Percentiles rank a stretch among this genome's conserved stretches.
Conservation (phyloP, 805 yeast genomes). For the Maudiozyma barnettii region DNA sequence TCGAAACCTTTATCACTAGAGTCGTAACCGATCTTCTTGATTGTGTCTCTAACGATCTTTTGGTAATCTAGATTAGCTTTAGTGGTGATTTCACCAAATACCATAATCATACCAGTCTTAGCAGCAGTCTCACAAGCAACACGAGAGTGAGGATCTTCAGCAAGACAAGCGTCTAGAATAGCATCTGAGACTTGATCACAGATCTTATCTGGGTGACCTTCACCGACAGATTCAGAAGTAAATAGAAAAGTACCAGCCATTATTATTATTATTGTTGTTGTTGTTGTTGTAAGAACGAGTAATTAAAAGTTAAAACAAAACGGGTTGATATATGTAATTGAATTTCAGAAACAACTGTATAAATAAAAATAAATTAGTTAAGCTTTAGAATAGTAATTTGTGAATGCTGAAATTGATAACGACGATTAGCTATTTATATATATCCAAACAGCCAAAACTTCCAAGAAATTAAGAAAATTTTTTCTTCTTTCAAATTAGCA, state of each 20-base stretch:
- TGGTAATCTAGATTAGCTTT: slow-evolving; percentile 92
- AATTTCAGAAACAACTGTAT: too few relatives aligned
- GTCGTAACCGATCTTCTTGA: slow-evolving; percentile 97
- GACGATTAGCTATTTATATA: too few relatives aligned
- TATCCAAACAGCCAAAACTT: too few relatives aligned
- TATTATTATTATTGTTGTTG: too few relatives aligned
- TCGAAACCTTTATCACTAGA: slow-evolving; percentile 93
- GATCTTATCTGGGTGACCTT: slow-evolving; percentile 91
- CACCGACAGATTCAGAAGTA: slow-evolving; percentile 88
- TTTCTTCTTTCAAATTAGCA: too few relatives aligned
- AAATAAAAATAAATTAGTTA: too few relatives aligned
- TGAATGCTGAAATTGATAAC: too few relatives aligned
- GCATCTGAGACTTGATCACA: slow-evolving; percentile 99
- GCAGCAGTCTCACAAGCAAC: slow-evolving; percentile 99
- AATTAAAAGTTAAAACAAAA: too few relatives aligned
- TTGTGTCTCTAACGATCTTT: slow-evolving; percentile 94
- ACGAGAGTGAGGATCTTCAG: slow-evolving; percentile 92
- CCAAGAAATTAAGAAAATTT: too few relatives aligned
- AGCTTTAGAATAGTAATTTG: too few relatives aligned
- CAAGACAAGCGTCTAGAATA: slow-evolving; percentile 92
- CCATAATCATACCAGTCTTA: slow-evolving; percentile 99
- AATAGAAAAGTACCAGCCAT: slow-evolving; percentile 43
- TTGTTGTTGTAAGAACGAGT: too few relatives aligned
- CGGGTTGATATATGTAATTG: background rate
- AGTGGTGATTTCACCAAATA: slow-evolving; percentile 98